Base-by-base conservation (phyloP, 2,329 filamentous ascomycete species). In the Zalaria obscura region DNA sequence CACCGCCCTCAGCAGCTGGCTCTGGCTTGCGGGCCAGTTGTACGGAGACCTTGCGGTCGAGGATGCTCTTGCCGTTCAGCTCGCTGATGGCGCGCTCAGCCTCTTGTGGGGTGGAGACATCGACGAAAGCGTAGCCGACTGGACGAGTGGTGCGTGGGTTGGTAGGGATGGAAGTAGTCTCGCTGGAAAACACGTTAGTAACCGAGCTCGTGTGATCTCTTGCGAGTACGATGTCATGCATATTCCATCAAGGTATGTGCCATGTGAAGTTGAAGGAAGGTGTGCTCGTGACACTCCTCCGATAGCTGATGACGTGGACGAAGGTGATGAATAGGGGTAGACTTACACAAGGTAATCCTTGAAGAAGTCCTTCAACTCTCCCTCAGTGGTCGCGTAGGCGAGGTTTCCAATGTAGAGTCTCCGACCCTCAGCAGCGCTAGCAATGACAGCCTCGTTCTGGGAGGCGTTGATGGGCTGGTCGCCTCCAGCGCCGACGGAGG, bases 391-490 rank as follows among this genome's bases (percentile, higher is more conserved):
- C 81, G 89, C 88, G 69, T 98, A 98, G 62, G 91, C 91, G 79
- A 98, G 84, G 77, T 98, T 98, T 76, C 91, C 91, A 75, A 98
- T 96, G 75, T 98, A 98, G 61, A 98, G 83, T 73, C 91, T 86
- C 75, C 91, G 86, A 68, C 91, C 89, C 76, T 98, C 91, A 69
- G 89, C 88, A 68, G 91, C 91, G 73, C 87, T 94, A 70, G 87
- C 86, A 67, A 91, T 81, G 63, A 91, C 87, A 66, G 88, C 87
- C 67, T 94, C 87, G 64, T 85, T 82, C 69, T 83, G 76, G 58
- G 80, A 73, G 60, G 76, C 70, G 68, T 83, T 75, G 67, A 75
- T 75, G 62, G 78, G 77, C 71, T 83, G 80, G 55, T 66, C 63
- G 56, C 63, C 63, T 59, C 62, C 64, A 52, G 64, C 61, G 52